Conservation (phyloP, 1,284 basidiomycete species). For the Tausonia pullulans region DNA sequence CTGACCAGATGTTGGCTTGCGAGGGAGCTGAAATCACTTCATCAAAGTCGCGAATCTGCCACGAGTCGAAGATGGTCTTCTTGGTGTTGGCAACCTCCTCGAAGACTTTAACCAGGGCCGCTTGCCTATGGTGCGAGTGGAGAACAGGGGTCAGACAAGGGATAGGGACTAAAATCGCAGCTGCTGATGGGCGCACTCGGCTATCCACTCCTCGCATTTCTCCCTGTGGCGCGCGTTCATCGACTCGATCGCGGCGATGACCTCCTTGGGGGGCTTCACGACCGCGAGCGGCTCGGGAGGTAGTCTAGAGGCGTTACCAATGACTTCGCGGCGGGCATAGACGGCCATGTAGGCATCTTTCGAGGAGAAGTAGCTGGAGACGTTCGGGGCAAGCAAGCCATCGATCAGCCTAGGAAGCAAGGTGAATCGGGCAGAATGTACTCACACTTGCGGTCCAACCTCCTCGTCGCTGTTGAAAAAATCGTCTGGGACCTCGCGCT, state of each 20-base stretch:
- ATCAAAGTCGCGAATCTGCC: slow-evolving; percentile 44
- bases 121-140: slow-evolving; percentile 35
- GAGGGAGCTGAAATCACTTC: slow-evolving; percentile 37
- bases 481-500: too few relatives aligned
- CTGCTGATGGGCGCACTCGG: slow-evolving; percentile 37
- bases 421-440: not conserved
- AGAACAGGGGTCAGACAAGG: not conserved
- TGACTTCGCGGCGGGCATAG: slow-evolving; percentile 45
- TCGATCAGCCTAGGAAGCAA: not conserved
- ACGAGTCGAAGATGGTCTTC: slow-evolving; percentile 49
- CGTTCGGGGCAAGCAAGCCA: too few relatives aligned
- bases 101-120: slow-evolving; percentile 40
- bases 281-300: not conserved
- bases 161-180: not conserved
- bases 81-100: slow-evolving; percentile 43
- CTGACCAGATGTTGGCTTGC: not conserved
- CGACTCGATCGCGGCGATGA: slow-evolving; percentile 44
- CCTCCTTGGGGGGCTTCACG: slow-evolving; percentile 43
- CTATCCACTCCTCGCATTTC: slow-evolving; percentile 43
- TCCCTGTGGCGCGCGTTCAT: slow-evolving; percentile 48
- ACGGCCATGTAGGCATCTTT: slow-evolving; percentile 89
- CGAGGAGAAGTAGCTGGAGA: slow-evolving; percentile 36
- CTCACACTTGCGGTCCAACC: too few relatives aligned
- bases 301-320: not conserved
- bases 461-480: too few relatives aligned